Percentiles rank a stretch among this genome's conserved stretches.
phyloP scores from a whole-genome alignment of 768 basidiomycete genomes.

The Xanthoconium purpureum region DNA sequence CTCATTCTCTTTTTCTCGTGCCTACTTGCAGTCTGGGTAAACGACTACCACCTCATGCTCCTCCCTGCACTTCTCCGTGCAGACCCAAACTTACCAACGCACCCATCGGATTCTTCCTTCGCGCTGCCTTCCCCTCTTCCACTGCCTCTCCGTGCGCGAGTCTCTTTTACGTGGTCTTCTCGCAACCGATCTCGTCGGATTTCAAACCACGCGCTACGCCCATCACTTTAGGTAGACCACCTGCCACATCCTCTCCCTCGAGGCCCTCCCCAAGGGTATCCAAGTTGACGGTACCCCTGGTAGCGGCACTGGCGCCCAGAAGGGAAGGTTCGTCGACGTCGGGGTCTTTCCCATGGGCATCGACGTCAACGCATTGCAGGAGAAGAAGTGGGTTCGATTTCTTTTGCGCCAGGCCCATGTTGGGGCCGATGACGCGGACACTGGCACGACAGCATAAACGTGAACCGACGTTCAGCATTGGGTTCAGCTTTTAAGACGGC shows the following conservation, averaged over 20 bases:
- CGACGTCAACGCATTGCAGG: slow-evolving; percentile 65
- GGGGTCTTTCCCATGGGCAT: slow-evolving; percentile 92
- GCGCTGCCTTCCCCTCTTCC: slow-evolving; percentile 93
- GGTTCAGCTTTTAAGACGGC: slow-evolving; percentile 73
- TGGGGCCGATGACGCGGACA: not conserved
- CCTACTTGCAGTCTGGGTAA: slow-evolving; percentile 61
- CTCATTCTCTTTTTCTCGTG: not conserved
- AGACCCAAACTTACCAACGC: slow-evolving; percentile 42
- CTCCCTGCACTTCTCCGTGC: slow-evolving; percentile 83
- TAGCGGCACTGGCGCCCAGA: not conserved
- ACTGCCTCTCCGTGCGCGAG: slow-evolving; percentile 78
- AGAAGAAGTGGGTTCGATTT: slow-evolving; percentile 52
- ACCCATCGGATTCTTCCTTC: slow-evolving; percentile 84
- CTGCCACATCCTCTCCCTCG: slow-evolving; percentile 71
- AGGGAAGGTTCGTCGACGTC: slow-evolving; percentile 73
- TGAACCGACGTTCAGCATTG: slow-evolving; percentile 78
- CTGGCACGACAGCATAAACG: slow-evolving; percentile 39
- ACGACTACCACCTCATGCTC: slow-evolving; percentile 97
- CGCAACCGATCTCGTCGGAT: slow-evolving; percentile 90
- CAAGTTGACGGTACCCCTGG: slow-evolving; percentile 44
- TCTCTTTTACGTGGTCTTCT: slow-evolving; percentile 83
- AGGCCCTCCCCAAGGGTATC: slow-evolving; percentile 82
- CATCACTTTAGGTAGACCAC: slow-evolving; percentile 86
- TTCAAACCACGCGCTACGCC: slow-evolving; percentile 84
- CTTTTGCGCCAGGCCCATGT: slow-evolving; percentile 1